A percentile compares a stretch with the other conserved stretches of the same genome.
phyloP scores from a whole-genome alignment of 345 rosid genomes.

The Ceriops tagal region DNA sequence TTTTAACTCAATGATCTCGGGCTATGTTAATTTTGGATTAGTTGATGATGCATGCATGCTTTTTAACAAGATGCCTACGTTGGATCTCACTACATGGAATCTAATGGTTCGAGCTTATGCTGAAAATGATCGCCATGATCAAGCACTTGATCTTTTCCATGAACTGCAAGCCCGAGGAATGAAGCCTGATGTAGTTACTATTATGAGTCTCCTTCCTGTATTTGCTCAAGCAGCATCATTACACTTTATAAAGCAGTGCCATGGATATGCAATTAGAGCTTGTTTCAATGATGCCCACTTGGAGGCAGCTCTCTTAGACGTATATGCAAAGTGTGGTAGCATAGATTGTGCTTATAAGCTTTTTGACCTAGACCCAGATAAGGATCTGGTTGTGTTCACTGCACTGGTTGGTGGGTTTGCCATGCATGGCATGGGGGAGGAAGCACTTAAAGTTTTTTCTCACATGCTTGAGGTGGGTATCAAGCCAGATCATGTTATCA shows the following conservation, averaged over 20 bases:
- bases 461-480: slow-evolving; percentile 51
- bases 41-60: slow-evolving; percentile 42
- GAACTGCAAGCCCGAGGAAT: slow-evolving; percentile 54
- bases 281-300: slow-evolving; percentile 53
- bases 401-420: slow-evolving; percentile 78
- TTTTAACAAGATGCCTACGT: slow-evolving; percentile 41
- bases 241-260: slow-evolving; percentile 64
- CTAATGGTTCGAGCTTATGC: slow-evolving; percentile 69
- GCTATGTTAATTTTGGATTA: slow-evolving; percentile 50
- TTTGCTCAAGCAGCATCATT: slow-evolving; percentile 62
- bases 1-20: slow-evolving; percentile 60
- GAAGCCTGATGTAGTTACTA: slow-evolving; percentile 71
- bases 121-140: slow-evolving; percentile 43
- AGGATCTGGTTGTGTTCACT: slow-evolving; percentile 72
- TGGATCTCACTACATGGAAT: slow-evolving; percentile 78
- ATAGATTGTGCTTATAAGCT: slow-evolving; percentile 50
- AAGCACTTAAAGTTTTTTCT: slow-evolving; percentile 63
- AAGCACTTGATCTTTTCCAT: slow-evolving; percentile 50
- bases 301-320: slow-evolving; percentile 61
- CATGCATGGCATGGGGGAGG: slow-evolving; percentile 79
- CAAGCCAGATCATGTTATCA: slow-evolving; percentile 69
- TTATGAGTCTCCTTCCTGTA: slow-evolving; percentile 70
- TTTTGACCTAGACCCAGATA: slow-evolving; percentile 45
- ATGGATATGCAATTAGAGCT: slow-evolving; percentile 59
- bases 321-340: slow-evolving; percentile 80